These are phyloP conservation scores for Sporothrix brasiliensis DNA, from an alignment of 2,329 filamentous ascomycete species.

Conservation along the genomic window DNA sequence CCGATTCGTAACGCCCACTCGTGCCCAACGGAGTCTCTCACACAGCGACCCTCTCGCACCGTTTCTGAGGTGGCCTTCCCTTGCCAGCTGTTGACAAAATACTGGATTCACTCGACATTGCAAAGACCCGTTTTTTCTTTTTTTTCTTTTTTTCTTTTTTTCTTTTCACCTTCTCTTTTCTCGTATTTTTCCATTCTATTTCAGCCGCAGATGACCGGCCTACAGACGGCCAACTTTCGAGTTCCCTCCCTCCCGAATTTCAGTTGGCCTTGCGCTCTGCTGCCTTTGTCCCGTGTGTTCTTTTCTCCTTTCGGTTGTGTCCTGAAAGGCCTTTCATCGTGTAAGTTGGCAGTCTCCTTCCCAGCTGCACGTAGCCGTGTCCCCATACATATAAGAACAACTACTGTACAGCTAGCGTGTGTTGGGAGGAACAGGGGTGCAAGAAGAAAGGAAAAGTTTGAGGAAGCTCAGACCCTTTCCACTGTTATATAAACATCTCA, in stretches of 20 bases:
- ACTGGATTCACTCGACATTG: background rate
- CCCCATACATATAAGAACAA: too few relatives aligned
- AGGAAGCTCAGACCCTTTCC: too few relatives aligned
- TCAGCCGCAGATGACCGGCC: background rate
- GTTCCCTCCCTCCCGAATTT: background rate
- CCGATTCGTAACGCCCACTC: slow-evolving; percentile 1
- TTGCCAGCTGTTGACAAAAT: background rate
- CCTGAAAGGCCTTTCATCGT: background rate
- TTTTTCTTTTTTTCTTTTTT: background rate
- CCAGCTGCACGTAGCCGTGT: background rate
- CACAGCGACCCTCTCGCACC: background rate
- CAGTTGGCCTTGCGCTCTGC: slow-evolving; percentile 1
- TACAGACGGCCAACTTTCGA: background rate
- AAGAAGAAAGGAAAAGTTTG: background rate
- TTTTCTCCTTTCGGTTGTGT: background rate
- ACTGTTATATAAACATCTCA: slow-evolving; percentile 13
- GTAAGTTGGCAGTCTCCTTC: background rate
- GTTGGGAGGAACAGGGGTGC: background rate
- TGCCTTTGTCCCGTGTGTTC: slow-evolving; percentile 1
- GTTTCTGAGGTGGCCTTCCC: background rate
- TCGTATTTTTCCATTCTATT: background rate
- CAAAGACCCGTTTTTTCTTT: background rate
- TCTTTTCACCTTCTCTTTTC: background rate
- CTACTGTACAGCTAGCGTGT: background rate
- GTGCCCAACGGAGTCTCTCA: background rate